Base-by-base conservation (phyloP, 2,329 filamentous ascomycete genomes). In the Epichloe gansuensis region DNA sequence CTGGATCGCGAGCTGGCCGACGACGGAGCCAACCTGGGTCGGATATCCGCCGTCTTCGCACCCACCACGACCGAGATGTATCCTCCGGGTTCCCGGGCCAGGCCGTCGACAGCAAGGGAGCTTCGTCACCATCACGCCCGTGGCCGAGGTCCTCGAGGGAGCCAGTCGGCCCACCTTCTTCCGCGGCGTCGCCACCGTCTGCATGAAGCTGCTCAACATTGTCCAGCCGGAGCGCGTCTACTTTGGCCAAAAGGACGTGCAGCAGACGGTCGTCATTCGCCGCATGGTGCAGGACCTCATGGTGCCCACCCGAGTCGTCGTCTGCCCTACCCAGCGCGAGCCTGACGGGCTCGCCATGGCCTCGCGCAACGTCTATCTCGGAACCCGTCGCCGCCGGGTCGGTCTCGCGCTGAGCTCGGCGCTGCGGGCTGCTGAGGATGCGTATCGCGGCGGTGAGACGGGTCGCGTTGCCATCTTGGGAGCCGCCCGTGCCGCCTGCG, bases 241-340 rank as follows among this genome's bases (percentile, higher is more conserved):
- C 71, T 96, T 98, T 72, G 93, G 93, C 4, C 93, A 97, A 69
- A 98, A 98, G 72, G 93, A 98, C 67, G 82, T 96, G 21, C 93
- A 98, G 73, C 93, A 98, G 71, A 95, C 90, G 0, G 87, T 95
- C 17, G 80, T 98, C 11, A 87, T 98, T 62, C 83, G 81, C 62
- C 82, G 86, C 45, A 83, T 98, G 80, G 86, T 96, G 35, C 77
- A 82, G 59, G 93, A 98, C 67, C 91, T 98, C 59, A 82, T 90
- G 65, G 68, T 97, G 42, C 81, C 87, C 41, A 86, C 82, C 3
- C 74, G 86, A 23, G 81, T 97, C 8, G 76, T 83, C 35, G 77
- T 97, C 51, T 81, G 84, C 5, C 75, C 81, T 0, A 98, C 93
- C 0, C 74, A 81, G 54, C 78, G 93, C 49, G 91, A 94, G 56